Percentiles rank a stretch among this genome's conserved stretches.
phyloP scores from a whole-genome alignment of 768 basidiomycete genomes.

The Pleurotus citrinopileatus region DNA sequence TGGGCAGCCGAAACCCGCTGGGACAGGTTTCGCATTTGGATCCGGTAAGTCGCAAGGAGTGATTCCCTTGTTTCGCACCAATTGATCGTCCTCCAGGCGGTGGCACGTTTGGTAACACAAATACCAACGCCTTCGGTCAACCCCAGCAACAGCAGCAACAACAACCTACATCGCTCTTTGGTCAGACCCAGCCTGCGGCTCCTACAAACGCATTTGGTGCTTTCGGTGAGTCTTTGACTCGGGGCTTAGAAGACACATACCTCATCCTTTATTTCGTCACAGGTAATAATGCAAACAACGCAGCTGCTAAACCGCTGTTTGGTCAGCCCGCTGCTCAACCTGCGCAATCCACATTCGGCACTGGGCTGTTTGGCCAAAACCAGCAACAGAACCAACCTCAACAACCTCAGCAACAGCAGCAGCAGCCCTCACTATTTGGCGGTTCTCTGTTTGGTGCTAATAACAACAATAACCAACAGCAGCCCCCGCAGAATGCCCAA shows the following conservation, averaged over 20 bases:
- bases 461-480: conserved; percentile 27
- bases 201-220: conserved; percentile 35
- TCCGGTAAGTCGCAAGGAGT: conserved; percentile 8
- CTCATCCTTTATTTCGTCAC: conserved; percentile 20
- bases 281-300: conserved; percentile 26
- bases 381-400: conserved; percentile 31
- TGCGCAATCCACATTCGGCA: conserved; percentile 27
- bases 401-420: conserved; percentile 19
- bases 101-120: not conserved
- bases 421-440: conserved; percentile 16
- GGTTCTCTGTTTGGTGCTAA: conserved; percentile 35
- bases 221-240: conserved; percentile 30
- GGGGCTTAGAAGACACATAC: too few relatives aligned
- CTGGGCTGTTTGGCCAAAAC: conserved; percentile 34
- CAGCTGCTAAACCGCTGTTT: conserved; percentile 46
- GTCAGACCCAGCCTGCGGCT: conserved; percentile 22
- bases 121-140: conserved; percentile 22
- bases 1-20: conserved; percentile 15
- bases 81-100: not conserved
- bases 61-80: not conserved
- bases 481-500: conserved; percentile 24
- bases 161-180: conserved; percentile 30
- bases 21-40: conserved; percentile 11
- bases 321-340: conserved; percentile 41
- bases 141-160: conserved; percentile 31